Base-by-base conservation (phyloP, 2,329 filamentous ascomycete genomes). In the Paecilomyces sp. region DNA sequence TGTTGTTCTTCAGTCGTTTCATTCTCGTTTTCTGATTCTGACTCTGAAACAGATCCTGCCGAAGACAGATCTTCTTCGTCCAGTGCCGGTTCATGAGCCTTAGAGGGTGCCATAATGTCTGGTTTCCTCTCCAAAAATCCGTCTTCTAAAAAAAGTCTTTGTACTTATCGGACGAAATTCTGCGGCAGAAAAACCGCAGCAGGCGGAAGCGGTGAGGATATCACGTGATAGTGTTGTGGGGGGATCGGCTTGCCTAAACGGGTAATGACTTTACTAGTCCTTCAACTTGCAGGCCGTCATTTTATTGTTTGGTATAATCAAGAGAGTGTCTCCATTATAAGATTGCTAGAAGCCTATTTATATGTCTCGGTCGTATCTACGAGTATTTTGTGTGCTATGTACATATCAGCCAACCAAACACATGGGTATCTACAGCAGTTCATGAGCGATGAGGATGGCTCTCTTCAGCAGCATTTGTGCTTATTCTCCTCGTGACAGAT, bases 1-100 rank as follows among this genome's bases (percentile, higher is more conserved):
- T 28, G 65, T 41, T 71, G 64, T 22, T 57, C 55, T 50, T 25
- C 28, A 15, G 22, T 53, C 51, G 25, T 25, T 53, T 51, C 47
- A 51, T 51, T 24, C 7, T 51, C 47, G 47, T 8, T 11, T n/a
- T 53, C 28, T 2, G 22, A 25, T 53, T 28, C 51, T 7, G 51
- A 53, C 9, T 8, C 24, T 25, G 22, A 13, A 3, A 12, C 24
- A n/a, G 51, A 53, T 30, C 6, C 51, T 25, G n/a, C 51, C 1
- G 51, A 30, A n/a, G 51, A 53, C 24, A 30, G 13, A 30, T 53
- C 22, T 3, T 5, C 28, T 12, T 53, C 51, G 12, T 53, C 51
- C 24, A 53, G 9, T 30, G 7, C 22, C n/a, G 51, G n/a, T 18
- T 53, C 41, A 47, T 3, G n/a, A 7, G 7, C 41, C 41, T 53